A percentile compares a stretch with the other conserved stretches of the same genome.
These are phyloP conservation scores for Lachnellula hyalina DNA, from an alignment of 2,329 filamentous ascomycete genomes.

Conservation along the genomic window DNA sequence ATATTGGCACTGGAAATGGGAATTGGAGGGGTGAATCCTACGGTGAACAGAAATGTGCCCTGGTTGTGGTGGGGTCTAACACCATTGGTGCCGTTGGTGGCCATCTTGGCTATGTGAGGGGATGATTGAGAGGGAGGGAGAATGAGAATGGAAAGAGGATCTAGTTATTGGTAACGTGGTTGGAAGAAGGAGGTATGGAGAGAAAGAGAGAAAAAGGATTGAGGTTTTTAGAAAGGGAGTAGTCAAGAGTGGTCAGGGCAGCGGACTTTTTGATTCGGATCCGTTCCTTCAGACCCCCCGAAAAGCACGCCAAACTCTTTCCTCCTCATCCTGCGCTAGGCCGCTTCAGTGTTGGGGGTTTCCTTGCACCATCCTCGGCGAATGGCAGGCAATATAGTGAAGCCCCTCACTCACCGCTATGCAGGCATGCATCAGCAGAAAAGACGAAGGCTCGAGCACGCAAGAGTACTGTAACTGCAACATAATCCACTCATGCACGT, in stretches of 20 bases:
- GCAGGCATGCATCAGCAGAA: neutral
- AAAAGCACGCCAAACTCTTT: no score
- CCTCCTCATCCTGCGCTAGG: no score
- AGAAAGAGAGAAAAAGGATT: neutral
- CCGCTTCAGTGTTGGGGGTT: no score
- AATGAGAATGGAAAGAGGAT: neutral
- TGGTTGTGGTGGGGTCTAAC: constrained; percentile 45
- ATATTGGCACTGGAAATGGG: neutral
- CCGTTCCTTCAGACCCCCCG: neutral
- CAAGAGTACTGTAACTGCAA: neutral
- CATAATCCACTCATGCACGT: neutral
- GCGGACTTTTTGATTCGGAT: neutral
- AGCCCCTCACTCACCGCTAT: neutral
- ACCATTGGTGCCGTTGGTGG: constrained; percentile 38
- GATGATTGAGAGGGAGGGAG: neutral
- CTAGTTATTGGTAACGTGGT: neutral
- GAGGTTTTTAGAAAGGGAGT: no score
- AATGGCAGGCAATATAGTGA: neutral
- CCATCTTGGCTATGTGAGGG: no score
- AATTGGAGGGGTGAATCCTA: constrained; percentile 34
- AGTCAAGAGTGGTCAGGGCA: neutral
- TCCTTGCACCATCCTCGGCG: neutral
- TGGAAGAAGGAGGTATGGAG: neutral
- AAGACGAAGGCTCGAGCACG: neutral
- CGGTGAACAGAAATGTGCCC: constrained; percentile 80